Evolutionary conservation across 1,284 basidiomycete genomes (phyloP), one percentile per base, ranked within the genome.

Genomic region (Microbotryum saponariae): DNA sequence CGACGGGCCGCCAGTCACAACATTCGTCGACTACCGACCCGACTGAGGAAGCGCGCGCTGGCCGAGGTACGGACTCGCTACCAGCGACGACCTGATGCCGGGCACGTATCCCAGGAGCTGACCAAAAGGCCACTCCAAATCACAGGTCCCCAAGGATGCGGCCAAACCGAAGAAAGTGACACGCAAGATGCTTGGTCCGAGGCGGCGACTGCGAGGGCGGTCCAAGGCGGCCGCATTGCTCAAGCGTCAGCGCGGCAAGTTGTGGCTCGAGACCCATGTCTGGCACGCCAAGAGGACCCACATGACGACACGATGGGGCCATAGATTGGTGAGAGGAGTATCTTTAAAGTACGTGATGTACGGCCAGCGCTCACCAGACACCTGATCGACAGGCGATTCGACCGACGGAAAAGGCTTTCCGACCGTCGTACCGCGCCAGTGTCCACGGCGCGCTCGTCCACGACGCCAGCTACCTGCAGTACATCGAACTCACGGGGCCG

Each of bases 201-300:
- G 80, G 74, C 67, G 80, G 78, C 58, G 56, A 56, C 29, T 59
- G 63, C 10, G 57, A 64, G 14, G 33, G 46, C 25, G 16, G 55
- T 9, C 18, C 21, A 62, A 66, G 27, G 59, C 57, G 1, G 60
- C 69, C 46, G 58, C 64, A 29, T 59, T 69, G 21, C 53, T 54
- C 25, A 59, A 58, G 29, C 54, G 71, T 20, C 67, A 70, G 53
- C 45, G 70, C 71, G 27, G 21, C 67, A 94, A 94, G 74, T 78
- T 80, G 10, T 96, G 92, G 92, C 82, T 97, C 0, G 89, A 91
- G 72, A 92, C 91, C 5, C 92, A 96, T 74, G 75, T 94, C 27
- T 96, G 90, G 88, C 92, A 96, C 72, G 87, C 91, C 1, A 96
- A 94, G 75, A 82, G 91, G 2, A 92, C 92, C 83, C 84, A 87